phyloP scores from a whole-genome alignment of 176 grass and related monocot genomes.

The Cenchrus americanus region DNA sequence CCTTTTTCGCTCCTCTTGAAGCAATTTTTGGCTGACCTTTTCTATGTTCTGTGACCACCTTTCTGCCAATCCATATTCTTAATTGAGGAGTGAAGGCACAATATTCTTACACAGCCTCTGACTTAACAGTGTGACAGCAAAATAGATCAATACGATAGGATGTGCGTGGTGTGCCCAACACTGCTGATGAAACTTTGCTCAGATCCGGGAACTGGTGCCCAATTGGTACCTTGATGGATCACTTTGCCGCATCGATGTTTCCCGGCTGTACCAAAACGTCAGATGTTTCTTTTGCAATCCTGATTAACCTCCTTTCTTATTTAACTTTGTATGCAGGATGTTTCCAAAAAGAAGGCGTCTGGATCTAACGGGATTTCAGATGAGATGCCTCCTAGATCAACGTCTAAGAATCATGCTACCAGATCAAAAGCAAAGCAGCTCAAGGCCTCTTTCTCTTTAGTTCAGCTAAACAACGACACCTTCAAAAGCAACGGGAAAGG shows the following conservation, averaged over 20 bases:
- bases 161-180: not conserved
- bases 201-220: not conserved
- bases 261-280: not conserved
- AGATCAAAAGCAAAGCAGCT: constrained; percentile 50
- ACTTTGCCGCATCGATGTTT: not conserved
- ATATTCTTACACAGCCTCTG: not conserved
- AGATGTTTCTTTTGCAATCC: not conserved
- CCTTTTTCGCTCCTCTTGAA: not conserved
- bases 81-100: not conserved
- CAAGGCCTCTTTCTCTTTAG: constrained; percentile 41
- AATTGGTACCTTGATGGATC: not conserved
- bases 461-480: constrained; percentile 16
- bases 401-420: constrained; percentile 21
- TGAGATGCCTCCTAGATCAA: constrained; percentile 32
- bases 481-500: constrained; percentile 23
- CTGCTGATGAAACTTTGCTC: not conserved
- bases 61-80: not conserved
- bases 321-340: constrained; percentile 38
- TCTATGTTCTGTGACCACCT: not conserved
- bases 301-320: not conserved
- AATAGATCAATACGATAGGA: not conserved
- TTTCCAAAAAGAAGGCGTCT: constrained; percentile 41
- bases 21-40: not conserved
- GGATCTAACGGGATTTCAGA: not conserved
- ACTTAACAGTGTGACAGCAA: not conserved